Evolutionary conservation across 208 protist genomes (phyloP), one percentile per base, ranked within the genome.

Genomic region (Leishmania mexicana): DNA sequence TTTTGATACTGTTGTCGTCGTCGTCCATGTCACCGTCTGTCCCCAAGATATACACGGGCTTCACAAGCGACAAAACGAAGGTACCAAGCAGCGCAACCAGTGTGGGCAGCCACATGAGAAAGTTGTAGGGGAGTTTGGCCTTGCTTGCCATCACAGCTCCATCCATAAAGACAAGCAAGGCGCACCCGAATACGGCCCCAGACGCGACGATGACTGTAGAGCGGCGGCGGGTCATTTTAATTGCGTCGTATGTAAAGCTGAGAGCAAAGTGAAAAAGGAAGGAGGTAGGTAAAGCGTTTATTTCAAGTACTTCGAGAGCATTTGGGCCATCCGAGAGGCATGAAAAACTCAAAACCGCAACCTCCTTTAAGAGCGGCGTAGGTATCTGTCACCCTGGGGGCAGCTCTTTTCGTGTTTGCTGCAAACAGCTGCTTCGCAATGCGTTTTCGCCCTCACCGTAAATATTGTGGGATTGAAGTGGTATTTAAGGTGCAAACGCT

Each of bases 41-140:
- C 19, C 42, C 64, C n/a, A 81, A 21, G n/a, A 95, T 79, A 21
- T 79, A n/a, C 45, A 78, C 75, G 24, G 84, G 80, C n/a, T 95
- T 74, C 2, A 92, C 86, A 38, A 94, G 85, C 17, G 87, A 57
- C n/a, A 95, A 60, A 21, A 93, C 38, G 67, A 95, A 83, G 24
- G 83, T 87, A 11, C 90, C 94, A 79, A 85, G 86, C 21, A 90
- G 47, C 10, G 86, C 87, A 40, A 88, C 68, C 13, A 95, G 81
- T 0, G 62, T 58, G 40, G 94, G 92, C 28, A 94, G 65, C 79
- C 86, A 97, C 87, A 94, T 94, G 58, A 90, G 75, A 87, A 95
- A 97, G 62, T 93, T 91, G 76, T 94, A 97, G 6, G 89, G 86
- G 31, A 82, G 24, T 2, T 45, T 45, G 2, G 35, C 87, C n/a